Conservation (phyloP, 2,329 filamentous ascomycete genomes). For the Talaromyces sp. region DNA sequence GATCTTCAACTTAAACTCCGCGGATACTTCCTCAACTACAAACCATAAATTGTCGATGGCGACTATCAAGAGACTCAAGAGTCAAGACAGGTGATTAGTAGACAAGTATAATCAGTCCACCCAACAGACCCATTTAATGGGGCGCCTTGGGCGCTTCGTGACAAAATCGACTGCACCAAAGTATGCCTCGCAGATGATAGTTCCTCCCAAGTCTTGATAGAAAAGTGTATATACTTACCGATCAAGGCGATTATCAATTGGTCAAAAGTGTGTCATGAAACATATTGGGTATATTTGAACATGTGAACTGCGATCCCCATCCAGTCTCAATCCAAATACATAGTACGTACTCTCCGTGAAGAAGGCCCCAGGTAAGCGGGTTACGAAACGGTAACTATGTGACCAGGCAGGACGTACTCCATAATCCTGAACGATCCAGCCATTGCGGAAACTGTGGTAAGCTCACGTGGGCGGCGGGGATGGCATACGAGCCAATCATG, state of each 20-base stretch:
- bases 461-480: slow-evolving; percentile 12
- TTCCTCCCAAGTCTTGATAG: background rate
- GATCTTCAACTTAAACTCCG: background rate
- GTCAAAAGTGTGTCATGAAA: background rate
- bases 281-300: background rate
- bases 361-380: background rate
- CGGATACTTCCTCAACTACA: background rate
- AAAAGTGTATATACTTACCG: background rate
- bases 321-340: background rate
- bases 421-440: background rate
- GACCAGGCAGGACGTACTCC: background rate
- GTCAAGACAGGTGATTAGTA: background rate
- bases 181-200: background rate
- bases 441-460: slow-evolving; percentile 2
- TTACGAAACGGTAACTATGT: background rate
- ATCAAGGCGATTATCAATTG: background rate
- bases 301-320: background rate
- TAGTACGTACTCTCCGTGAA: background rate
- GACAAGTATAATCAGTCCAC: background rate
- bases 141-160: background rate
- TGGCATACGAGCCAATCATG: background rate
- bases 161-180: background rate
- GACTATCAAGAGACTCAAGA: background rate
- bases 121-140: background rate
- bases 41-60: background rate